phyloP scores from a whole-genome alignment of 1,284 basidiomycete genomes.

The Mycocalia duriaeana region DNA sequence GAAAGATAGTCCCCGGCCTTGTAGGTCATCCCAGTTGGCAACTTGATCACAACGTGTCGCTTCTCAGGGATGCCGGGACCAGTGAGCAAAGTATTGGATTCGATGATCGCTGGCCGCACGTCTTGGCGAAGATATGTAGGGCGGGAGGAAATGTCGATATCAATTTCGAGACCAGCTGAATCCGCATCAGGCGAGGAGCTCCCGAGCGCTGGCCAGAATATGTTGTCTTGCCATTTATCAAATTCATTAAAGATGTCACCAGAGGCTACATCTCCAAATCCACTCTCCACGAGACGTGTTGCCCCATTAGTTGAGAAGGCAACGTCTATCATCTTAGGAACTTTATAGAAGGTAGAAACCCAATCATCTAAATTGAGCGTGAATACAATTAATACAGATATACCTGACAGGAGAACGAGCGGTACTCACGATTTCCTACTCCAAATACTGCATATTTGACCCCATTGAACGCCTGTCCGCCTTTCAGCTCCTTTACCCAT shows the following conservation, averaged over 20 bases:
- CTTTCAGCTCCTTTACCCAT: not conserved
- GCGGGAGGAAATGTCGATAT: not conserved
- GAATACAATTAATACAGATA: not conserved
- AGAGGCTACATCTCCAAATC: not conserved
- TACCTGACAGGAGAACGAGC: not conserved
- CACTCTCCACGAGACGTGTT: not conserved
- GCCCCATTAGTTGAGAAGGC: not conserved
- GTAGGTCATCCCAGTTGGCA: not conserved
- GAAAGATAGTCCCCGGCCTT: not conserved
- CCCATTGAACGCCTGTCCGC: not conserved
- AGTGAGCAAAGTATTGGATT: not conserved
- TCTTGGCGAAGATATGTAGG: not conserved
- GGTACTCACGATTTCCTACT: not conserved
- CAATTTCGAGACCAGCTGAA: not conserved
- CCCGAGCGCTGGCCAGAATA: not conserved
- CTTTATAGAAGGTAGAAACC: not conserved
- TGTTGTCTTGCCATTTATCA: not conserved
- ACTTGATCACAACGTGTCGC: not conserved
- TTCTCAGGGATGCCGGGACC: not conserved
- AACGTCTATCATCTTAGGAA: not conserved
- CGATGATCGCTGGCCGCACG: not conserved
- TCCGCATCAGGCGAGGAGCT: not conserved
- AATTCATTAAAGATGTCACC: not conserved
- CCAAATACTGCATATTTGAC: not conserved
- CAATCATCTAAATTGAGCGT: not conserved